Base-by-base conservation (phyloP, 2,329 filamentous ascomycete genomes). In the Graphiopsis chlorocephala region DNA sequence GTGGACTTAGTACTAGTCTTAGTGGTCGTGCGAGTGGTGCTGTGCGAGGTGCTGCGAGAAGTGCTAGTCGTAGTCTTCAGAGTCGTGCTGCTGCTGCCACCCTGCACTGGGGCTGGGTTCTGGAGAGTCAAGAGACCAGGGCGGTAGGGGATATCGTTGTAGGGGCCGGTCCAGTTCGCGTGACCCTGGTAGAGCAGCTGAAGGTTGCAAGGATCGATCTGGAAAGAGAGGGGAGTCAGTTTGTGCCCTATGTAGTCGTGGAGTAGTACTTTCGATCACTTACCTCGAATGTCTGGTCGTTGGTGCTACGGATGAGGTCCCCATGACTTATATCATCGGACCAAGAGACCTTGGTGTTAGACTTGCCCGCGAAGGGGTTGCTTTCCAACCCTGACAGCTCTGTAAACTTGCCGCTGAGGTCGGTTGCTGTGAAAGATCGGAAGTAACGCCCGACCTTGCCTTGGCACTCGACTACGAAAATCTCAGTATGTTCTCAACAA, bases 281-380 rank as follows among this genome's bases (percentile, higher is more conserved):
- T 10, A 45, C 72, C 0, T 83, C 82, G 77, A 88, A 83, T 0
- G 86, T 90, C 78, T 90, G 83, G 70, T 90, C 87, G 2, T 82
- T 72, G 70, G 80, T 83, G 65, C 67, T 79, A 65, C 87, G 82
- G 64, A 89, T 72, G 45, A 89, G 73, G 66, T 90, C 88, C 29
- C 88, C 88, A 70, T 89, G 86, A 71, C 84, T 87, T 72, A 90
- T 88, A 66, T 88, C 86, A 72, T 88, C 84, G 56, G 86, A 88
- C 87, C 87, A 90, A 20, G 81, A 81, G 1, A 85, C 85, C 35
- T 85, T 87, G 58, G 82, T 88, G 77, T 89, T 90, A 28, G 82
- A 84, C 78, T 87, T 87, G 70, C 88, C 85, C n/a, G 87, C 87
- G 66, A 90, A 90, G 0, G 87, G 86, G 17, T 74, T 77, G 69